Conservation (phyloP, 805 yeast genomes). For the Cyberlindnera lachancei region DNA sequence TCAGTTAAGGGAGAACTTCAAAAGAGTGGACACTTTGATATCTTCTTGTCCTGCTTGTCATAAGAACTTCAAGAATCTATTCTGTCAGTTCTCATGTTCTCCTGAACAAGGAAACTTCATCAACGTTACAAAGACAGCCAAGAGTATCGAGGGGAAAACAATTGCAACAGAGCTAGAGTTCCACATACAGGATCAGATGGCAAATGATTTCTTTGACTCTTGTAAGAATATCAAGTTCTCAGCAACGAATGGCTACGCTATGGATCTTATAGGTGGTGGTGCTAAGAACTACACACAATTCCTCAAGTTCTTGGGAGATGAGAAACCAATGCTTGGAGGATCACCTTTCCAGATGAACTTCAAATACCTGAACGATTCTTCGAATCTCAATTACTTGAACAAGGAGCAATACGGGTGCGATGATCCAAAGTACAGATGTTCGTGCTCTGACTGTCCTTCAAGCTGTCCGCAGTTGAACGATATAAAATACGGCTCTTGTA, state of each 20-base stretch:
- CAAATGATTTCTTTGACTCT: slow-evolving; percentile 63
- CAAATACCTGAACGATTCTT: slow-evolving; percentile 33
- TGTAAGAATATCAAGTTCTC: slow-evolving; percentile 87
- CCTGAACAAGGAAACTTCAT: slow-evolving; percentile 73
- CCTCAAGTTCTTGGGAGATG: slow-evolving; percentile 87
- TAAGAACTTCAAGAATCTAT: slow-evolving; percentile 74
- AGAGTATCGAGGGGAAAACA: slow-evolving; percentile 38
- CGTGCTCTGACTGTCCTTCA: slow-evolving; percentile 83
- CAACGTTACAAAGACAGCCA: slow-evolving; percentile 48
- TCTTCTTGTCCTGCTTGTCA: slow-evolving; percentile 93
- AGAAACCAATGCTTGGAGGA: slow-evolving; percentile 89
- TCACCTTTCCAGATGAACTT: slow-evolving; percentile 92
- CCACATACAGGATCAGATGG: slow-evolving; percentile 52
- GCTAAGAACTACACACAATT: slow-evolving; percentile 68
- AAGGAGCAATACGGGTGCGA: slow-evolving; percentile 37
- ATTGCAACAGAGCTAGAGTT: slow-evolving; percentile 69
- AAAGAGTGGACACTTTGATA: slow-evolving; percentile 72
- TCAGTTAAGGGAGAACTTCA: slow-evolving; percentile 48
- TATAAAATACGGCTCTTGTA: slow-evolving; percentile 38
- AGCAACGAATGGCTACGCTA: slow-evolving; percentile 92
- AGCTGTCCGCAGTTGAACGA: slow-evolving; percentile 68
- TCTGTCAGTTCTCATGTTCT: slow-evolving; percentile 87
- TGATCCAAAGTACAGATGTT: slow-evolving; percentile 61
- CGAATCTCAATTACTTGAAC: slow-evolving; percentile 19
- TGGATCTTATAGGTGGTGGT: slow-evolving; percentile 98